Evolutionary conservation across 495 filamentous ascomycete genomes (phyloP), one percentile per base, ranked within the genome.

Genomic region (Trichoderma orchidacearum): DNA sequence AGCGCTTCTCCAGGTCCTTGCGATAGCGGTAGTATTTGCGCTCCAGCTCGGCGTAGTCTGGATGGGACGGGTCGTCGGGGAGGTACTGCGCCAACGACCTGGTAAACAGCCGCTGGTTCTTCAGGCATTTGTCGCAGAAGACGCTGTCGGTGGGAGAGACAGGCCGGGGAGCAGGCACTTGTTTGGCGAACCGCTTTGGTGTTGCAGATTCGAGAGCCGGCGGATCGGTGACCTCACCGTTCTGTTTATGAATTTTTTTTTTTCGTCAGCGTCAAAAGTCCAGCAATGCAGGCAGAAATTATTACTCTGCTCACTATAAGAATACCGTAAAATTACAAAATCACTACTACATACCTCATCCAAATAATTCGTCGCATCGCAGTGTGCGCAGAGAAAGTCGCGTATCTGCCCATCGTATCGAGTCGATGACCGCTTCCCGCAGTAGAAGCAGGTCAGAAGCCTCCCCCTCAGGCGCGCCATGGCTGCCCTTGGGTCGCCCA

Each of bases 181-280:
- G 51, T 21, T 53, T 30, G 51, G 23, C 15, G 25, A 17, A 30
- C 12, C 21, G 41, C 41, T 48, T 48, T 13, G 51, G 51, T 13
- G 51, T 30, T 8, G 51, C 30, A 6, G 51, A 53, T 31, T 30
- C 28, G 2, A 32, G 51, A 25, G 51, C 51, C n/a, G 90, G 90
- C 15, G 90, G 88, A 65, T 96, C 90, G 50, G 85, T 87, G 48
- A 95, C 89, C 54, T 91, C 78, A 63, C 90, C 90, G 65, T 89
- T 79, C 86, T 91, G 61, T 28, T 9, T 48, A 13, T n/a, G 21
- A 18, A 48, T 36, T 45, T 12, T 25, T 18, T n/a, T n/a, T n/a
- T n/a, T n/a, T n/a, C n/a, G 27, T 38, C 38, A 51, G 64, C 51
- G 48, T 54, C 30, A 67, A 52, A 32, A 34, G n/a, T n/a, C n/a